Evolutionary conservation across 805 yeast genomes (phyloP).

Genomic region (Ogataea chonburiensis): DNA sequence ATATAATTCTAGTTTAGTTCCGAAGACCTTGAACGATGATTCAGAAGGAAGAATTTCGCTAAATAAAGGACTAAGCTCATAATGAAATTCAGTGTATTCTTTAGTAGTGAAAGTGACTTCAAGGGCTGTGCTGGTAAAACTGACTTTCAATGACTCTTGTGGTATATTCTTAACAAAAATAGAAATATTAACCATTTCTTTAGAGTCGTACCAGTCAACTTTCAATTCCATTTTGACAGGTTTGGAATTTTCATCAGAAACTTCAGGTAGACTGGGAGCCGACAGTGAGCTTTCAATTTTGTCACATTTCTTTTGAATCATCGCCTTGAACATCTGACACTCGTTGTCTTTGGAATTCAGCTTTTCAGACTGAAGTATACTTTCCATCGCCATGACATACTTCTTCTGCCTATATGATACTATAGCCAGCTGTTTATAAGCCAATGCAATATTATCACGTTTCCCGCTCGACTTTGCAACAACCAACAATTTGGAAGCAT

Average conservation of each 20-base stretch:
- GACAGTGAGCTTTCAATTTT: constrained; percentile 24
- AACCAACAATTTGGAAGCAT: constrained; percentile 41
- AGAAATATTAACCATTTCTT: constrained; percentile 56
- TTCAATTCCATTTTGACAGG: constrained; percentile 30
- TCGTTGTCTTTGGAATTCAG: constrained; percentile 46
- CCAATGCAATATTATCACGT: constrained; percentile 44
- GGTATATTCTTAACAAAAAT: constrained; percentile 70
- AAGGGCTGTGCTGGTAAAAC: constrained; percentile 38
- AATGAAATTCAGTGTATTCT: constrained; percentile 49
- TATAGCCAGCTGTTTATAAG: constrained; percentile 50
- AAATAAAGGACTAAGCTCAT: constrained; percentile 52
- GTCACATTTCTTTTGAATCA: constrained; percentile 34
- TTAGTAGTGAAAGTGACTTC: constrained; percentile 47
- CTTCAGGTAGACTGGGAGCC: neutral
- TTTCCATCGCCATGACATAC: constrained; percentile 39
- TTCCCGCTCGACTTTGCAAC: constrained; percentile 48
- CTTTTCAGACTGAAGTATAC: constrained; percentile 42
- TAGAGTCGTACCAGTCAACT: constrained; percentile 75
- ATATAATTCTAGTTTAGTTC: constrained; percentile 74
- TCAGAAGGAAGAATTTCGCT: constrained; percentile 47
- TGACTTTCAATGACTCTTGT: constrained; percentile 43
- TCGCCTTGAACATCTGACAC: constrained; percentile 46
- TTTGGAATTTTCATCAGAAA: neutral
- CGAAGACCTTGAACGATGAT: constrained; percentile 51
- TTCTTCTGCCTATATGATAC: constrained; percentile 45